Percentiles rank a stretch among this genome's conserved stretches.
Conservation (phyloP, 1,139 yeast genomes). For the Yarrowia galli region DNA sequence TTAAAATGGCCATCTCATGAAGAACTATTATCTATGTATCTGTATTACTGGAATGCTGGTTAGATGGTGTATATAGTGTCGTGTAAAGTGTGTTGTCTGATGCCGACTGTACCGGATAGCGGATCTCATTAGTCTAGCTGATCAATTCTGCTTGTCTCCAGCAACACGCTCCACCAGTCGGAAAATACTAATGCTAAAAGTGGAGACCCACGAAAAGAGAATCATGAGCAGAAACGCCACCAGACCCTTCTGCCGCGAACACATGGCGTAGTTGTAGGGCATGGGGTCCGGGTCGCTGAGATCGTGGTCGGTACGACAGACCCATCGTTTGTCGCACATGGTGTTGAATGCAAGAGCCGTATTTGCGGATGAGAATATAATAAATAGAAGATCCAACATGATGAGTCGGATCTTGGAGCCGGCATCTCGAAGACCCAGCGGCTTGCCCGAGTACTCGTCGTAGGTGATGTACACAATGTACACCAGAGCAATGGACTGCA, state of each 20-base stretch:
- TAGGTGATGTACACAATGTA: conserved; percentile 83
- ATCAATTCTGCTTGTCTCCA: conserved; percentile 32
- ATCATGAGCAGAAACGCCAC: conserved; percentile 80
- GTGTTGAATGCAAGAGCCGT: conserved; percentile 85
- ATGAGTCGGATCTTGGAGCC: conserved; percentile 77
- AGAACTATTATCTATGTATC: background rate
- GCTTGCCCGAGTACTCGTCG: conserved; percentile 92
- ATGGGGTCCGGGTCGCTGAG: conserved; percentile 15
- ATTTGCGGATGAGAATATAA: conserved; percentile 93
- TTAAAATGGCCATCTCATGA: too few relatives aligned
- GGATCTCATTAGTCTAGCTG: too few relatives aligned
- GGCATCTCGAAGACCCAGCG: conserved; percentile 86
- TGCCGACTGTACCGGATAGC: too few relatives aligned
- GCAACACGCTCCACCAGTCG: conserved; percentile 80
- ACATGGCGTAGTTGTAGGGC: conserved; percentile 56
- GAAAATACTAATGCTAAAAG: conserved; percentile 81
- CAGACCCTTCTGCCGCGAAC: conserved; percentile 80
- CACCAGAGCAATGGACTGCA: conserved; percentile 77
- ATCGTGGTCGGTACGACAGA: conserved; percentile 55
- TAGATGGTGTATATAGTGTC: background rate
- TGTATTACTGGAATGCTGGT: conserved; percentile 5
- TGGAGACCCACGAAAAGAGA: conserved; percentile 80
- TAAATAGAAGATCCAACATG: conserved; percentile 81
- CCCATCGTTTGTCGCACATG: conserved; percentile 82
- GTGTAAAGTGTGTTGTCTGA: too few relatives aligned